A percentile compares a stretch with the other conserved stretches of the same genome.
These are phyloP conservation scores for Colletotrichum sidae DNA, from an alignment of 2,329 filamentous ascomycete species.

Conservation along the genomic window DNA sequence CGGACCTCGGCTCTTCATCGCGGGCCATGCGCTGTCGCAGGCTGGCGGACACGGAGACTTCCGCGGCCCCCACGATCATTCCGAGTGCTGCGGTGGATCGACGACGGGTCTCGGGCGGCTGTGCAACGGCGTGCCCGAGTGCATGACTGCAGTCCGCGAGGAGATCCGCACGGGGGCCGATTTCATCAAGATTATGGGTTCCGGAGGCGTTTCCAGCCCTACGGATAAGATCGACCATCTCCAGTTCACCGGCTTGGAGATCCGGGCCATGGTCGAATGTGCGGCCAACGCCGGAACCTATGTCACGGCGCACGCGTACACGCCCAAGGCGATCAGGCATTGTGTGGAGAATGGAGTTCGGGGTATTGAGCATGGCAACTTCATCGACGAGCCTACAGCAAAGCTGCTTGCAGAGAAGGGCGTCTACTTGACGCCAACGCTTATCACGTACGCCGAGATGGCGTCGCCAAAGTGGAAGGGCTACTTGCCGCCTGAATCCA, in stretches of 20 bases:
- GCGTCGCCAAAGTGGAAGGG: constrained; percentile 54
- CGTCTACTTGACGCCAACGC: constrained; percentile 64
- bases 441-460: constrained; percentile 64
- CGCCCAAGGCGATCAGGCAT: constrained; percentile 63
- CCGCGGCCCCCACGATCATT: constrained; percentile 56
- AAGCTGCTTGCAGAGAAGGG: constrained; percentile 61
- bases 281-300: constrained; percentile 62
- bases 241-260: constrained; percentile 68
- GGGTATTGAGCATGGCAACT: constrained; percentile 63
- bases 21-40: constrained; percentile 65
- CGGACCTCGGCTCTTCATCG: constrained; percentile 67
- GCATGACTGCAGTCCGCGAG: constrained; percentile 63
- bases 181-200: constrained; percentile 72
- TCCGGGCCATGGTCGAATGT: constrained; percentile 63
- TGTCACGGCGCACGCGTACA: constrained; percentile 70
- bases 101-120: constrained; percentile 55
- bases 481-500: constrained; percentile 58
- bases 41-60: constrained; percentile 69
- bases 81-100: constrained; percentile 59
- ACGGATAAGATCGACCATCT: constrained; percentile 65
- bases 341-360: constrained; percentile 65
- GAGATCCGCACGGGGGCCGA: constrained; percentile 67
- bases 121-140: constrained; percentile 66
- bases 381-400: constrained; percentile 57
- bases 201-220: constrained; percentile 67